phyloP scores from a whole-genome alignment of 768 basidiomycete genomes.

The Termitomyces sp. region DNA sequence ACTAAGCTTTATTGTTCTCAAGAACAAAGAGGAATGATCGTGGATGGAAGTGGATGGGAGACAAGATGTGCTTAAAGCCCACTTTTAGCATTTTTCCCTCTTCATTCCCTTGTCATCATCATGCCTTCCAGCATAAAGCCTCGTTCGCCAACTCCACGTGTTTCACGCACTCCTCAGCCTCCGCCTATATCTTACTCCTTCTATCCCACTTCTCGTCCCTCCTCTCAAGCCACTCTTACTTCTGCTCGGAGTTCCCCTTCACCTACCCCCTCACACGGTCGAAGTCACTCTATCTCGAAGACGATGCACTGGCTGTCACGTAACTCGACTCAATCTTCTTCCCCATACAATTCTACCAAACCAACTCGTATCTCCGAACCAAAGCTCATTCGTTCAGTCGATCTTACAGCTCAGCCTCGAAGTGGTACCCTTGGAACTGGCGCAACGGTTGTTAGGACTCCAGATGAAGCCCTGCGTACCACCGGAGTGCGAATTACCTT shows the following conservation, averaged over 20 bases:
- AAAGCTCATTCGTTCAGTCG: slow-evolving; percentile 36
- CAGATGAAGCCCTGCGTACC: slow-evolving; percentile 67
- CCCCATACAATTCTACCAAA: slow-evolving; percentile 28
- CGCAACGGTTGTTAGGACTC: slow-evolving; percentile 73
- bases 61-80: not conserved
- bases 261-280: slow-evolving; percentile 19
- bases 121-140: slow-evolving; percentile 24
- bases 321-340: slow-evolving; percentile 23
- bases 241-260: slow-evolving; percentile 19
- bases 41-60: slow-evolving; percentile 2
- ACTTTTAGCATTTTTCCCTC: slow-evolving; percentile 9
- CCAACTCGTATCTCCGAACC: slow-evolving; percentile 36
- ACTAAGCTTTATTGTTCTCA: slow-evolving; percentile 14
- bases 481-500: slow-evolving; percentile 38
- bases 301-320: slow-evolving; percentile 52
- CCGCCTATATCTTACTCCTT: slow-evolving; percentile 21
- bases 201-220: slow-evolving; percentile 12
- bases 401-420: slow-evolving; percentile 32
- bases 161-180: slow-evolving; percentile 18
- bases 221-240: slow-evolving; percentile 19
- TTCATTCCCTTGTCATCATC: slow-evolving; percentile 9
- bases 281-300: slow-evolving; percentile 32
- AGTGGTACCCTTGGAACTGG: slow-evolving; percentile 60
- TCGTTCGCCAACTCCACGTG: slow-evolving; percentile 24
- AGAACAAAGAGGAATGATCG: slow-evolving; percentile 13